Evolutionary conservation across 495 filamentous ascomycete species (phyloP), one percentile per base, ranked within the genome.

Genomic region (Tuber magnatum): DNA sequence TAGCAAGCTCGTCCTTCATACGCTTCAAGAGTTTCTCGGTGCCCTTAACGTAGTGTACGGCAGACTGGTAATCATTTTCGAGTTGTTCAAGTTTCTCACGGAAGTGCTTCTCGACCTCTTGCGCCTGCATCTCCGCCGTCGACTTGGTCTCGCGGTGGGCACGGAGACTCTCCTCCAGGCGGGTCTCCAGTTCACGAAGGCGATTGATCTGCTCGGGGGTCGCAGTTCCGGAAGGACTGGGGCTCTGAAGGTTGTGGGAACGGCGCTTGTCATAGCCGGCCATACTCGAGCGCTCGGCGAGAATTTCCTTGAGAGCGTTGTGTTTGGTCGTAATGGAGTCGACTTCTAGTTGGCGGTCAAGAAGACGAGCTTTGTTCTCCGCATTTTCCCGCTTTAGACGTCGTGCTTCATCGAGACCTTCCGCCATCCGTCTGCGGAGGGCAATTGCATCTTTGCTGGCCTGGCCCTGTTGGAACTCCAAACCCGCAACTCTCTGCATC

Each of bases 1-100:
- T 92, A 51, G 90, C 86, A 20, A 98, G 86, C 83, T 99, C 95
- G 78, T 97, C 93, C 86, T 99, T 98, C 90, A 99, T 97, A 80
- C 94, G 94, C 84, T 94, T 94, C 39, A 99, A 87, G 93, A 99
- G 97, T 88, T 97, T 97, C 85, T 99, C 96, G 1, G 94, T 97
- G 61, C 95, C 96, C 82, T 97, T 96, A 77, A 99, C 93, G 82
- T 99, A 99, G 84, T 97, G 94, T n/a, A 98, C 94, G 20, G 96
- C 94, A n/a, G 96, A 97, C 82, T 97, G 93, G 82, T 99, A 97
- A 82, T 99, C 95, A 82, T 92, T 93, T 82, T 97, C 94, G 38
- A 99, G 89, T 81, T 96, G 92, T 73, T 91, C 89, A 73, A 99
- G 86, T 83, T 97, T 97, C 83, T 97, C 94, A 70, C 92, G 90